Base-by-base conservation (phyloP, 139 green algal genomes). In the Tetraselmis chui region DNA sequence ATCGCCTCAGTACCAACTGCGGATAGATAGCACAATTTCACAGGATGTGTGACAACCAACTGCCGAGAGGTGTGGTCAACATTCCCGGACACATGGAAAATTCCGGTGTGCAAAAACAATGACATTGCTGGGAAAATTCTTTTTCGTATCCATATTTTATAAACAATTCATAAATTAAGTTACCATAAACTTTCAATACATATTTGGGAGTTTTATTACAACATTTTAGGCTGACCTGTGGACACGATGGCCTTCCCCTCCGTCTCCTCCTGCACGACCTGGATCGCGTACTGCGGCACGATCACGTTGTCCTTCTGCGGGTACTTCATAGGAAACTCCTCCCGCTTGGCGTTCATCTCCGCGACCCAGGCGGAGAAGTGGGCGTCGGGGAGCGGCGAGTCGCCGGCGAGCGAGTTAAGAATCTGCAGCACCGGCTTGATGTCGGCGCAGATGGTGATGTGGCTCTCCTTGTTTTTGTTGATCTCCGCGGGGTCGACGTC, bases 401-500 rank as follows among this genome's bases (percentile, higher is more conserved):
- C 32, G 24, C 83, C 83, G n/a, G n/a, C n/a, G n/a, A 93, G 59
- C n/a, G 76, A 80, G 88, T 96, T 96, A 30, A 96, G 83, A 79
- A 88, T 81, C 75, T 86, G 79, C 31, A 98, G 90, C 23, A 94
- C 87, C 1, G 90, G 83, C 82, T 90, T 92, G 0, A 95, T 88
- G 85, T 99, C 95, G 27, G 94, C 87, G 82, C 84, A 94, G 29
- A 98, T 80, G 11, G 94, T 87, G 75, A 98, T 90, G 87, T 97
- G 90, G 26, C 96, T 91, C 5, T 91, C 32, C 93, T 99, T 99
- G 97, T 99, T 99, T 92, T 99, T 99, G 87, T 93, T 82, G 85
- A 99, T 98, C 92, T 99, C 96, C 1, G 97, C 97, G 0, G 97
- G 92, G 89, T 99, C 97, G 79, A 99, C 97, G 87, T 99, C 97